Evolutionary conservation across 352 stramenopile genomes (phyloP), one percentile per base, ranked within the genome.

Genomic region (Phytophthora tentaculata): DNA sequence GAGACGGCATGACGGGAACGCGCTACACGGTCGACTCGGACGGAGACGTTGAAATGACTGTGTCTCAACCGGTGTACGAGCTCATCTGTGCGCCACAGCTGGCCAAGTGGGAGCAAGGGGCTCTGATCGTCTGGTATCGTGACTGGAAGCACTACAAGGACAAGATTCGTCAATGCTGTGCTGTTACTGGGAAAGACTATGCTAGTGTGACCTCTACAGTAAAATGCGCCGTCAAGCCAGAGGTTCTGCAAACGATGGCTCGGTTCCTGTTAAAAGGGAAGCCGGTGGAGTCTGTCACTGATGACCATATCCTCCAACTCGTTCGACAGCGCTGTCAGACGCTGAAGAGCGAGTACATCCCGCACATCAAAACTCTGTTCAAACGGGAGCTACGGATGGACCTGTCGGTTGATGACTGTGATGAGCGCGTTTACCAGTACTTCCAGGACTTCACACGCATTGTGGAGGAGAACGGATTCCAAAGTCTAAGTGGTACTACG

Each of bases 231-330:
- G 22, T 70, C 7, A 48, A 59, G 35, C 22, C 64, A 28, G 44
- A 65, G 23, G 49, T 72, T n/a, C 26, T 76, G 23, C 43, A 71
- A 39, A 71, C 28, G 14, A 55, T 71, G 24, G 68, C 44, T 5
- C 20, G 44, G 4, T 67, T 61, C 45, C 20, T 76, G 12, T 22
- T 72, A 19, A 61, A 64, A 20, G 32, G 22, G 23, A 67, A 62
- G 20, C 32, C 48, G 16, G 45, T 67, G 20, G 51, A 45, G 47
- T 41, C 17, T 5, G 17, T 72, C 24, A 67, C 44, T 4, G 56
- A 69, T 14, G 29, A 43, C 14, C 32, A 72, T 13, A 50, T 76
- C 4, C 56, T 63, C 0, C 20, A 56, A 4, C 47, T 61, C 20
- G 52, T 72, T 8, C 19, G n/a, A 20, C 28, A 48, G 51, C 56